A percentile compares a stretch with the other conserved stretches of the same genome.
These are phyloP conservation scores for Cladorrhinum samala DNA, from an alignment of 495 filamentous ascomycete species.

Conservation along the genomic window DNA sequence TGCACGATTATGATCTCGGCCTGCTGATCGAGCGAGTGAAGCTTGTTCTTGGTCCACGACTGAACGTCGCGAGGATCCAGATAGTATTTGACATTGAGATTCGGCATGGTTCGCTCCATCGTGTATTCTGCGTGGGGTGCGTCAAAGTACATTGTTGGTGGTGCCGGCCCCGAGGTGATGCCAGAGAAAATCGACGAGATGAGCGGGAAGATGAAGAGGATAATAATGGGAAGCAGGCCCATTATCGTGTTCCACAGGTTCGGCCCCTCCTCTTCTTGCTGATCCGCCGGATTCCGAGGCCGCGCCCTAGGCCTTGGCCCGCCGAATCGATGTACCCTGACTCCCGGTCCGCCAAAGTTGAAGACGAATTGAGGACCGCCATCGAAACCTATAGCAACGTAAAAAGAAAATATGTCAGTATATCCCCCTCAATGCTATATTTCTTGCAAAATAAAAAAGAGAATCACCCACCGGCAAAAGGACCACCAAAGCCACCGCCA, in stretches of 20 bases:
- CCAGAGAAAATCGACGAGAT: conserved; percentile 74
- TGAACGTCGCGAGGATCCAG: conserved; percentile 72
- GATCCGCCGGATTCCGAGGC: conserved; percentile 52
- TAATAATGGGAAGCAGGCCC: conserved; percentile 71
- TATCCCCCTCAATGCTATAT: neutral
- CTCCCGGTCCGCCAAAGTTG: conserved; percentile 77
- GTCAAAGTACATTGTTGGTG: conserved; percentile 69
- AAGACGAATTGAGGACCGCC: conserved; percentile 83
- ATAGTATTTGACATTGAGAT: conserved; percentile 72
- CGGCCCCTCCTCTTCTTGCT: conserved; percentile 42
- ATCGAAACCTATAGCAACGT: conserved; percentile 54
- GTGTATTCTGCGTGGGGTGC: conserved; percentile 61
- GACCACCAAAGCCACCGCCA: conserved; percentile 59
- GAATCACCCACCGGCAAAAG: conserved; percentile 31
- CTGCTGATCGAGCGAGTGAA: conserved; percentile 64
- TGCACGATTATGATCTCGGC: conserved; percentile 70
- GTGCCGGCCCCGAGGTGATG: conserved; percentile 42
- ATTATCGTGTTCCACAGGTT: conserved; percentile 51
- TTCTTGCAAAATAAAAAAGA: conserved; percentile 1
- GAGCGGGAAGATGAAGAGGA: conserved; percentile 84
- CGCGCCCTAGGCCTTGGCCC: conserved; percentile 60
- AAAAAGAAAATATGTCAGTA: conserved; percentile 4
- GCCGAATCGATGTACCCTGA: conserved; percentile 83
- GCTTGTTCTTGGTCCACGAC: conserved; percentile 58
- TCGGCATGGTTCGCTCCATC: conserved; percentile 60